Evolutionary conservation across 1,139 yeast species (phyloP).

Genomic region (Hansenula sp.): DNA sequence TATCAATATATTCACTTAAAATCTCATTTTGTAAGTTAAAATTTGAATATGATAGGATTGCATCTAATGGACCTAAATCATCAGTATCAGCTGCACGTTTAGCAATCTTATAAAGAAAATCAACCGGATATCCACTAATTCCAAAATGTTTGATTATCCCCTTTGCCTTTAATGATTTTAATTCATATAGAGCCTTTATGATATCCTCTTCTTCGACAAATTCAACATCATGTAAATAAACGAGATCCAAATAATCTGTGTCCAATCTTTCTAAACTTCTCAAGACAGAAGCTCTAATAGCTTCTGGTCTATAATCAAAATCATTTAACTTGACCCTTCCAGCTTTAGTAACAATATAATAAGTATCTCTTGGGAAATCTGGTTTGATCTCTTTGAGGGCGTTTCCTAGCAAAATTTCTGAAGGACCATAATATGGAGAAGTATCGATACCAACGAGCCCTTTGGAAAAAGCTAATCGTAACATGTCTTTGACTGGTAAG

Average conservation of each 20-base stretch:
- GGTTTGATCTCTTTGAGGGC: slow-evolving; percentile 43
- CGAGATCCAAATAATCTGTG: slow-evolving; percentile 70
- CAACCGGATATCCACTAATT: slow-evolving; percentile 83
- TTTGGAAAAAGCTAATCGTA: slow-evolving; percentile 54
- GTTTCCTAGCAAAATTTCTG: slow-evolving; percentile 70
- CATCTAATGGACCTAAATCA: slow-evolving; percentile 53
- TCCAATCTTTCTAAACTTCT: slow-evolving; percentile 64
- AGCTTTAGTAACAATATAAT: slow-evolving; percentile 80
- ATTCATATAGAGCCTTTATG: slow-evolving; percentile 58
- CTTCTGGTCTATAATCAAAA: slow-evolving; percentile 67
- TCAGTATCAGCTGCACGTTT: slow-evolving; percentile 31
- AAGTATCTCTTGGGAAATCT: slow-evolving; percentile 55
- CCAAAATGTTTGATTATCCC: slow-evolving; percentile 71
- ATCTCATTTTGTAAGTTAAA: slow-evolving; percentile 78
- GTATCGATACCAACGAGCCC: slow-evolving; percentile 86
- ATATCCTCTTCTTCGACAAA: slow-evolving; percentile 58
- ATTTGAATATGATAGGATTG: slow-evolving; percentile 75
- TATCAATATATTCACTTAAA: slow-evolving; percentile 44
- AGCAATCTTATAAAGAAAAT: slow-evolving; percentile 53
- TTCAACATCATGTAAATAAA: slow-evolving; percentile 87
- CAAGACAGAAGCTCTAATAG: slow-evolving; percentile 58
- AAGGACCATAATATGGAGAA: slow-evolving; percentile 90
- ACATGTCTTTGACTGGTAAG: slow-evolving; percentile 54
- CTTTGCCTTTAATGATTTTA: slow-evolving; percentile 54
- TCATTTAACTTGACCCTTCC: slow-evolving; percentile 68